These are phyloP conservation scores for Ricinus communis DNA, from an alignment of 345 rosid species.

Conservation along the genomic window DNA sequence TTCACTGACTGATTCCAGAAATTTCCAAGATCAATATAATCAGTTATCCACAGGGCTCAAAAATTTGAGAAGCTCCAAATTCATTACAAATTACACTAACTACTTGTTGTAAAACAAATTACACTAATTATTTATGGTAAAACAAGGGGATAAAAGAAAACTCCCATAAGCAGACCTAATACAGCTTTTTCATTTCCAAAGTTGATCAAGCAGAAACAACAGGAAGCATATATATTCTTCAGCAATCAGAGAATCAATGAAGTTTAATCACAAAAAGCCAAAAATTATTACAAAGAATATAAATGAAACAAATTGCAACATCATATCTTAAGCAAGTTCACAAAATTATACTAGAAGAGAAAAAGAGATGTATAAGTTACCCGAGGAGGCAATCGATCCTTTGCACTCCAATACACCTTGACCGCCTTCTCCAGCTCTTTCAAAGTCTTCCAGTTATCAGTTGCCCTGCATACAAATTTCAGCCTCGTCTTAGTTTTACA, in stretches of 20 bases:
- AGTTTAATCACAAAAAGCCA: background rate
- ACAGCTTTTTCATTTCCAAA: background rate
- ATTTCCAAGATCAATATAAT: slow-evolving; percentile 8
- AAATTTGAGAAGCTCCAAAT: slow-evolving; percentile 14
- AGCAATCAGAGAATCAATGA: background rate
- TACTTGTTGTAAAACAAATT: background rate
- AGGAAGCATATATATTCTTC: slow-evolving; percentile 4
- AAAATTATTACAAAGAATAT: background rate
- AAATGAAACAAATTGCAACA: slow-evolving; percentile 3
- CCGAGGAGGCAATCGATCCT: slow-evolving; percentile 89
- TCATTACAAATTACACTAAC: background rate
- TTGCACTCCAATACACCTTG: slow-evolving; percentile 72
- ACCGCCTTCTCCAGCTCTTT: slow-evolving; percentile 87
- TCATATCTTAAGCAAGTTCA: background rate
- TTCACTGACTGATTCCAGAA: slow-evolving; percentile 66
- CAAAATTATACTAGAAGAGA: background rate
- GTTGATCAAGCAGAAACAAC: background rate
- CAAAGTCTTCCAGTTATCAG: slow-evolving; percentile 79
- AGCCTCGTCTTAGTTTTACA: background rate
- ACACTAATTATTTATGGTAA: background rate
- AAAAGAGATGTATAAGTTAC: slow-evolving; percentile 31
- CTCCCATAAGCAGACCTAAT: background rate
- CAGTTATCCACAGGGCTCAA: slow-evolving; percentile 2
- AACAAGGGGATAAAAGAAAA: background rate
- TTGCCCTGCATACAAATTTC: slow-evolving; percentile 51